Percentiles rank a stretch among this genome's conserved stretches.
Evolutionary conservation across 176 grass and related monocot species (phyloP).

Genomic region (Paspalum vaginatum): DNA sequence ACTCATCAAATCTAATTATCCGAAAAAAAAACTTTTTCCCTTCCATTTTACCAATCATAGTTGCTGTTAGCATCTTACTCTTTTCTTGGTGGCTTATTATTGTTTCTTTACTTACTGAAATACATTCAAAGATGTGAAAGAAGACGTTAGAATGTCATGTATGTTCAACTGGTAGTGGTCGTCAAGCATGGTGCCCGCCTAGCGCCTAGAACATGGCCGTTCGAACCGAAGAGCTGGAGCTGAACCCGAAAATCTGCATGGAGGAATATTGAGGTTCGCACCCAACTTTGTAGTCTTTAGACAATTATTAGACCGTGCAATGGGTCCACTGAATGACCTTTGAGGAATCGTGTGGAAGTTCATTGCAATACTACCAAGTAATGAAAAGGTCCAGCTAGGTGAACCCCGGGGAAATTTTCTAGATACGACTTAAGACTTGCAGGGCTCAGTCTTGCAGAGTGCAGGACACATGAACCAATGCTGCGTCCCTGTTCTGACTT

Average conservation of each 20-base stretch:
- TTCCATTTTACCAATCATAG: neutral
- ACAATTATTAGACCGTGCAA: neutral
- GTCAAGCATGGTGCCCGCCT: too few species aligned
- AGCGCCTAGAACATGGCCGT: too few species aligned
- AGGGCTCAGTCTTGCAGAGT: neutral
- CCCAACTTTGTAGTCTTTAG: too few species aligned
- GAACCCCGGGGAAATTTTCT: neutral
- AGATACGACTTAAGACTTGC: neutral
- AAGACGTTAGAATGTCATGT: neutral
- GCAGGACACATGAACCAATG: neutral
- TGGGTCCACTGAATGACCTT: neutral
- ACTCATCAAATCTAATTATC: conserved; percentile 10
- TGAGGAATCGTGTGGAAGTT: neutral
- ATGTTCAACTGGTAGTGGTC: too few species aligned
- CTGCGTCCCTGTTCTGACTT: neutral
- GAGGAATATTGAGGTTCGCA: too few species aligned
- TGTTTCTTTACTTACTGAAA: neutral
- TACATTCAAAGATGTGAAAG: neutral
- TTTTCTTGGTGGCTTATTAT: neutral
- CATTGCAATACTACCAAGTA: neutral
- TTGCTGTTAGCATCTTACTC: neutral
- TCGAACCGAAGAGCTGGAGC: too few species aligned
- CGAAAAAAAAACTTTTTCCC: neutral
- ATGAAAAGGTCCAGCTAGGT: neutral
- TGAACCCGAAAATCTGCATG: too few species aligned